Conservation (phyloP, 257 asterid species). For the Rauvolfia tetraphylla region DNA sequence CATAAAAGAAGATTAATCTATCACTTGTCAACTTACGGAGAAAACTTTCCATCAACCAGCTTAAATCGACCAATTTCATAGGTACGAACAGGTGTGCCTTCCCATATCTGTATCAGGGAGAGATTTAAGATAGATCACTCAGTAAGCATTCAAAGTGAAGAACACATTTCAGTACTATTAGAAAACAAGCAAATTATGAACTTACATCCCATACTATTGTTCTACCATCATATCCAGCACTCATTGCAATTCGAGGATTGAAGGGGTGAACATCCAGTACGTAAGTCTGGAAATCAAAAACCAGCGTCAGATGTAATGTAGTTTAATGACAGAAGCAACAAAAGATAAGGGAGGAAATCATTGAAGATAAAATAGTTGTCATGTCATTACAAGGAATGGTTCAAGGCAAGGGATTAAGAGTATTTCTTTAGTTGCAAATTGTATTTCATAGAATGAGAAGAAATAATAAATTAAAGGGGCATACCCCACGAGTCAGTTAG, state of each 20-base stretch:
- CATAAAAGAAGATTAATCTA: slow-evolving; percentile 6
- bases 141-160: slow-evolving; percentile 15
- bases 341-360: background rate
- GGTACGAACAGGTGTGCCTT: slow-evolving; percentile 80
- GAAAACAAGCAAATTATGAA: slow-evolving; percentile 15
- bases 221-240: slow-evolving; percentile 99
- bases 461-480: background rate
- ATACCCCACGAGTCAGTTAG: background rate
- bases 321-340: background rate
- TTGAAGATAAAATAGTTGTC: background rate
- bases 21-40: slow-evolving; percentile 72
- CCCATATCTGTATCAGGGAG: slow-evolving; percentile 70
- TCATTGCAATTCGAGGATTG: slow-evolving; percentile 98
- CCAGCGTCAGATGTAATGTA: background rate
- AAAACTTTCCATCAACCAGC: slow-evolving; percentile 95
- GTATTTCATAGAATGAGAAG: background rate
- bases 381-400: background rate
- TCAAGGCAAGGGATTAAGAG: background rate
- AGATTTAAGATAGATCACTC: slow-evolving; percentile 11
- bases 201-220: slow-evolving; percentile 99
- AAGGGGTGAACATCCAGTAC: slow-evolving; percentile 96
- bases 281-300: slow-evolving; percentile 54
- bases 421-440: background rate
- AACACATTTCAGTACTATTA: slow-evolving; percentile 12
- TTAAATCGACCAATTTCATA: slow-evolving; percentile 78